These are phyloP conservation scores for Priceomyces carsonii DNA, from an alignment of 805 yeast genomes.

Conservation along the genomic window DNA sequence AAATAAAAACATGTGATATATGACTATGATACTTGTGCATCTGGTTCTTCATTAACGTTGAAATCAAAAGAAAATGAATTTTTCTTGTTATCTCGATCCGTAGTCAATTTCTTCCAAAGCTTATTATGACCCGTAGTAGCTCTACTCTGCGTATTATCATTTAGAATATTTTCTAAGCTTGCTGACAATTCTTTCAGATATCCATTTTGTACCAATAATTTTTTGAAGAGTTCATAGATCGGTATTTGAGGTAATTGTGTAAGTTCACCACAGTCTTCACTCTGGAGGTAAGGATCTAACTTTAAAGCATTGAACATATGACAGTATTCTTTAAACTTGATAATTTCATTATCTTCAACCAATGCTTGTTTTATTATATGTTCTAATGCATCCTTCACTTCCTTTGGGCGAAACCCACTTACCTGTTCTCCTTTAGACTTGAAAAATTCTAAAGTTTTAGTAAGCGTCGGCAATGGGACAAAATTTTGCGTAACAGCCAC, in stretches of 20 bases:
- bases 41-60: conserved; percentile 24
- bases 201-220: conserved; percentile 45
- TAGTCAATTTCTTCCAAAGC: conserved; percentile 52
- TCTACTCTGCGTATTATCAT: conserved; percentile 31
- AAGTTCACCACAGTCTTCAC: conserved; percentile 69
- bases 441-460: conserved; percentile 66
- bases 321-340: conserved; percentile 26
- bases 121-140: conserved; percentile 35
- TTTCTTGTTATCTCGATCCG: conserved; percentile 4
- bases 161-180: conserved; percentile 29
- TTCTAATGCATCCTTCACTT: conserved; percentile 43
- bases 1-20: conserved; percentile 1
- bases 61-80: conserved; percentile 33
- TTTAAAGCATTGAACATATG: conserved; percentile 23
- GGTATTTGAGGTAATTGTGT: conserved; percentile 48
- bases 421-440: conserved; percentile 68
- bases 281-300: conserved; percentile 24
- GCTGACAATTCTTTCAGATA: conserved; percentile 30
- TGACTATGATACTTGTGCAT: conserved; percentile 14
- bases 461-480: conserved; percentile 65
- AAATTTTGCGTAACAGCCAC: conserved; percentile 90
- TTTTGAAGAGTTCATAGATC: conserved; percentile 60
- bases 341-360: conserved; percentile 11
- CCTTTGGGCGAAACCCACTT: conserved; percentile 72
- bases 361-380: conserved; percentile 11